Evolutionary conservation across 345 rosid genomes (phyloP), one percentile per base, ranked within the genome.

Genomic region (Streptanthus diversifolius): DNA sequence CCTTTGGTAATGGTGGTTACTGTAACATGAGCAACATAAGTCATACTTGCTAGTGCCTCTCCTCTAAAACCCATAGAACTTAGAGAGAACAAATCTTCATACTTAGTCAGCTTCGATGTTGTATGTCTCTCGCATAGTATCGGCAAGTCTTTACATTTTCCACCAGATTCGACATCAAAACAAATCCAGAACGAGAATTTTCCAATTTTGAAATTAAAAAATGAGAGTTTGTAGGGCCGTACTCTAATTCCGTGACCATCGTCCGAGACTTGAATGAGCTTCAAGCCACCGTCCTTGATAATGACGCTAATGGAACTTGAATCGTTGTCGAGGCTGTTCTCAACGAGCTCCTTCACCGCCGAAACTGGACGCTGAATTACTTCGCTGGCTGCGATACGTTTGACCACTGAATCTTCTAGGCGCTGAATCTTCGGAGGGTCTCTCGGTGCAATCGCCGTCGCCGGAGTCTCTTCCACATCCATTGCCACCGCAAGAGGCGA

Each of bases 241-340:
- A 92, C 98, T 36, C 96, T 92, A 41, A 95, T 84, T 15, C 99
- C 99, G 59, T 93, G 99, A 35, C 99, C 99, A 51, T 95, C 97
- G 63, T 95, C 99, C 54, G 97, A 95, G 72, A 95, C 99, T 83
- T 89, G 99, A 57, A 95, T 91, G 68, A 95, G 99, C 80, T 91
- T 95, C 64, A 91, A 89, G n/a, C 97, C 99, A 24, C 99, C 96
- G 77, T 95, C 99, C 79, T 91, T 95, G 57, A 95, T 84, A 67
- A 77, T 82, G 74, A 95, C 89, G 80, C 51, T 87, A 35, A 95
- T 73, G 84, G 88, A 85, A 66, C 82, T 83, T n/a, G 99, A 89
- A 70, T 71, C 77, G 21, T 97, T 97, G 77, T 95, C 99, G 43
- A 95, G 81, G 74, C 97, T 89, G 56, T 95, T 91, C 88, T 95